Base-by-base conservation (phyloP, 176 grass and related monocot species). In the Aegilops sharonensis region DNA sequence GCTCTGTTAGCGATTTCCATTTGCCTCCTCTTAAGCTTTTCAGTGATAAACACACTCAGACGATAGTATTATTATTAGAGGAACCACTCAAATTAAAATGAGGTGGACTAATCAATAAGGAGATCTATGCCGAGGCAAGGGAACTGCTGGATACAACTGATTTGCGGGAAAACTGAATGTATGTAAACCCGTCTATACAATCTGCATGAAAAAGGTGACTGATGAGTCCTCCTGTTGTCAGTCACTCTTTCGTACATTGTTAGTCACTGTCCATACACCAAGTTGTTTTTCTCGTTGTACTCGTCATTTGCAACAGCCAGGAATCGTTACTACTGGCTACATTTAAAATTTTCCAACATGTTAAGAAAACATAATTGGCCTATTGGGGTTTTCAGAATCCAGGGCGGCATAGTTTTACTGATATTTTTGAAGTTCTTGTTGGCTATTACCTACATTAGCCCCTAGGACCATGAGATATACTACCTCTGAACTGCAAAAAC, bases 321-420 rank as follows among this genome's bases (percentile, higher is more conserved):
- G 40, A 72, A 67, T 79, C 6, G 11, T 29, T 35, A 29, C 5
- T 72, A 42, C 21, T 50, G 57, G 71, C 20, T 56, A 54, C 5
- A 78, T 88, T 78, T 77, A 40, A 45, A 74, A 1, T 23, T 74
- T 12, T 67, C 13, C 1, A 66, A 71, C 48, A 77, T 82, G 37
- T 60, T 77, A 65, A 81, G 43, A 81, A 73, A 77, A 52, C 70
- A 40, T 70, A 70, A 70, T 37, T 82, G 62, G 3, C 6, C 8
- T 82, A 21, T 64, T 47, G 1, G 6, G 50, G 45, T 56, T 89
- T 89, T 52, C 27, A 65, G 43, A 31, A 31, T 68, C 17, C 4
- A 60, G n/a, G 27, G 80, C 20, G 14, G 60, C 27, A 6, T 32
- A 76, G 8, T 81, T 66, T 75, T 68, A 60, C 32, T 32, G 42